Evolutionary conservation across 75 land plant species (phyloP), one percentile per base, ranked within the genome.

Genomic region (Cupressus sempervirens): DNA sequence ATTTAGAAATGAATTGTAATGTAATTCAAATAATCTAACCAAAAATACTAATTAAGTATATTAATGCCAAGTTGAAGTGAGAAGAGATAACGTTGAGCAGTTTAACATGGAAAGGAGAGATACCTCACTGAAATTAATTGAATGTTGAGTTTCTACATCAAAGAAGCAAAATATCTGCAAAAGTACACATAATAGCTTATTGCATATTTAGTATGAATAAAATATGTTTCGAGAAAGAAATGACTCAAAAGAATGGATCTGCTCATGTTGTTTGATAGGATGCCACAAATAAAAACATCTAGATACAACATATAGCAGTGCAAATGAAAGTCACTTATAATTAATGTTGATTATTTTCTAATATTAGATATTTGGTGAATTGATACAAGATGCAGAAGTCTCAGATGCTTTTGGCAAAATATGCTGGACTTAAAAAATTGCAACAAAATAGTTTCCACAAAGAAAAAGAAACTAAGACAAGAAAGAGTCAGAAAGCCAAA

Each of bases 61-160:
- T 76, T 34, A 36, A 32, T 35, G 36, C 16, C 36, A 76, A 34
- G 80, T 38, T 30, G 18, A 15, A 76, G 18, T 10, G n/a, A 76
- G 23, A 76, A 76, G 80, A 76, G 41, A 18, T 18, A 76, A 76
- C 4, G 36, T 76, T 72, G 32, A 72, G 35, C 74, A 72, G 36
- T 35, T 14, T 12, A 72, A 72, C 32, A 72, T 62, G 74, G 74
- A 72, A 72, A 13, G 43, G 40, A 80, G 48, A 34, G 23, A 62
- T 83, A 93, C 94, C 94, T 93, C 92, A 50, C 88, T 90, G 73
- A 90, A 93, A 82, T 90, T 91, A n/a, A 93, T 89, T 10, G 85
- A 81, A 41, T 93, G 89, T 36, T 45, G 72, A 41, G 88, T 89
- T 75, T 90, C 90, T 70, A 88, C 82, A 86, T 93, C 94, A 65